Evolutionary conservation across 2,329 filamentous ascomycete species (phyloP).

Genomic region (Paramyrothecium roridum): DNA sequence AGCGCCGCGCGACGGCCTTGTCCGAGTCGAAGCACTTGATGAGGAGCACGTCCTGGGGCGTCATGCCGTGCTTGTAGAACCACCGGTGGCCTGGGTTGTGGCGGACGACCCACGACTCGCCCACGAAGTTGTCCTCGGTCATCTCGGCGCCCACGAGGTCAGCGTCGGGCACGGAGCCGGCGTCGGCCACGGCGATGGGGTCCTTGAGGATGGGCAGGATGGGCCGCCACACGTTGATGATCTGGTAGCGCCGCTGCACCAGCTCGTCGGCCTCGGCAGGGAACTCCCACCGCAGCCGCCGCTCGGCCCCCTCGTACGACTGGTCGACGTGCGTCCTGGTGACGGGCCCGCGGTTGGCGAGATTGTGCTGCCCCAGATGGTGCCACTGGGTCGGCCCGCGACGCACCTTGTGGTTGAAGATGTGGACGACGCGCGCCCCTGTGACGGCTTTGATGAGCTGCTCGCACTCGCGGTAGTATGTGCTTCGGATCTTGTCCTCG

Average conservation of each 20-base stretch:
- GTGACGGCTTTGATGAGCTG: slow-evolving; percentile 60
- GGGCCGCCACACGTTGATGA: slow-evolving; percentile 46
- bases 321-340: slow-evolving; percentile 49
- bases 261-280: slow-evolving; percentile 38
- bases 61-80: slow-evolving; percentile 50
- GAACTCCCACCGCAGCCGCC: slow-evolving; percentile 32
- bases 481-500: slow-evolving; percentile 54
- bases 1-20: slow-evolving; percentile 46
- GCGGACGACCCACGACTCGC: slow-evolving; percentile 45
- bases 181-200: slow-evolving; percentile 51
- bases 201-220: slow-evolving; percentile 38
- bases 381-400: slow-evolving; percentile 53
- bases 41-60: slow-evolving; percentile 50
- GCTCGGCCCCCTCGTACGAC: slow-evolving; percentile 39
- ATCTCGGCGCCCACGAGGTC: slow-evolving; percentile 48
- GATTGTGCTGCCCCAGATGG: slow-evolving; percentile 61
- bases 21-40: slow-evolving; percentile 65
- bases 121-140: slow-evolving; percentile 45
- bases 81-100: slow-evolving; percentile 42
- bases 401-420: slow-evolving; percentile 75
- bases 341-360: slow-evolving; percentile 47
- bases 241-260: slow-evolving; percentile 40
- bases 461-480: slow-evolving; percentile 73
- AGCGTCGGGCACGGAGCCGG: slow-evolving; percentile 43
- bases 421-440: slow-evolving; percentile 54